Base-by-base conservation (phyloP, 352 stramenopile species). In the Plasmopara muralis region DNA sequence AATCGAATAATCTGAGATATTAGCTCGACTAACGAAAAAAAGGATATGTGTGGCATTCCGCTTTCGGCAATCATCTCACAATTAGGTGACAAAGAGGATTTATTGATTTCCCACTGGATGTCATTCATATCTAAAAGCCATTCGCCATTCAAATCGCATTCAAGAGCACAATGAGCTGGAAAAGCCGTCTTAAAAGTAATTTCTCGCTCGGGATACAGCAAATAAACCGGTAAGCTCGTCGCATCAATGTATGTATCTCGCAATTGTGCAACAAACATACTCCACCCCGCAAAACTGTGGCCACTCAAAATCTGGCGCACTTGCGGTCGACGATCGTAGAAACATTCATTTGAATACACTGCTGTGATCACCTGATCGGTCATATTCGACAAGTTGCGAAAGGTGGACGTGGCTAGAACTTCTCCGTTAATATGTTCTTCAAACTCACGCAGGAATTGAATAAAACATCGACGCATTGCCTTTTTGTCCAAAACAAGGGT, bases 281-380 rank as follows among this genome's bases (percentile, higher is more conserved):
- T 69, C 77, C 77, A 88, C 3, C 77, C 77, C 3, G 61, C 43
- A 38, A 88, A 83, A 3, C 56, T 66, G 31, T 83, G 73, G 2
- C 65, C 62, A 43, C 72, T 62, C 15, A 86, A 52, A 9, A 86
- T 73, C 28, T 79, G 47, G 1, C 73, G 73, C 44, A 88, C 71
- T 9, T 53, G 50, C 31, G 70, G 64, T 0, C 77, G 66, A 51
- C 72, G 75, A 9, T 37, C 35, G 18, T 77, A 55, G 46, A 78
- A 86, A 34, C 53, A 60, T 31, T 77, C 57, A 52, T 72, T 50
- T 20, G 70, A 81, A 51, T 88, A 88, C 10, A 88, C 72, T 0
- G 64, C 72, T 6, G 71, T 70, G 47, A 85, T 83, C 28, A 86
- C 74, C 40, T 88, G 68, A 38, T 86, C 77, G 2, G 77, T 72